Conservation (phyloP, 108 stramenopile genomes). For the Cyclotella cryptica region DNA sequence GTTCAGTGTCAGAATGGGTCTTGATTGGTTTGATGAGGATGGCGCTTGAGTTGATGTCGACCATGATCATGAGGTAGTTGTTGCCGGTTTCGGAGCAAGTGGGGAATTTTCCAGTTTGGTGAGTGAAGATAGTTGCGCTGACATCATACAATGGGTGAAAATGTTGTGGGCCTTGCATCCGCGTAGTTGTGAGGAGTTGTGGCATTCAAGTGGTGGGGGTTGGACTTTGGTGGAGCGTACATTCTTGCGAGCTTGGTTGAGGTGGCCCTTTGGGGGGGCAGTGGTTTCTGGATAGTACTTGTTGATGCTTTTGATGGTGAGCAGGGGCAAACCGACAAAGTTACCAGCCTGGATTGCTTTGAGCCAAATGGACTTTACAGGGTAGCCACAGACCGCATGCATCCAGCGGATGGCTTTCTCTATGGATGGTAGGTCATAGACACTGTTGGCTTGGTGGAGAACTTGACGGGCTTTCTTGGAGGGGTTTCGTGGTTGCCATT, state of each 20-base stretch:
- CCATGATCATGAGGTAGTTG: not conserved
- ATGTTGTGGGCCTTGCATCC: not conserved
- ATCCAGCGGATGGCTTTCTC: not conserved
- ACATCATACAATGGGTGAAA: too few species aligned
- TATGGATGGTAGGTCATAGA: too few species aligned
- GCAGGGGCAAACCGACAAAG: not conserved
- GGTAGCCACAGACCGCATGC: not conserved
- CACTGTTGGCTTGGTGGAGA: too few species aligned
- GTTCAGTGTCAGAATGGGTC: too few species aligned
- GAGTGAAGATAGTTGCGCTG: too few species aligned
- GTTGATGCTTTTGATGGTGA: not conserved
- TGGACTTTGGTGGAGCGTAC: not conserved
- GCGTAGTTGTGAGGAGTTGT: not conserved
- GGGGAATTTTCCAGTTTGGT: not conserved
- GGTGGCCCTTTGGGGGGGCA: not conserved
- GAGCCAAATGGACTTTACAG: too few species aligned
- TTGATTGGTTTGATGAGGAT: too few species aligned
- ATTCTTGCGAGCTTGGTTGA: not conserved
- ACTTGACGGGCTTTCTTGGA: not conserved
- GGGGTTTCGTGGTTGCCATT: not conserved
- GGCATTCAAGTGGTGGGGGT: not conserved
- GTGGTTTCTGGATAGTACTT: not conserved
- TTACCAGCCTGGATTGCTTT: too few species aligned
- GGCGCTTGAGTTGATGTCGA: too few species aligned
- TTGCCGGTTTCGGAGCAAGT: not conserved